Evolutionary conservation across 2,329 filamentous ascomycete genomes (phyloP), one percentile per base, ranked within the genome.

Genomic region (Chaetothyriales sp.): DNA sequence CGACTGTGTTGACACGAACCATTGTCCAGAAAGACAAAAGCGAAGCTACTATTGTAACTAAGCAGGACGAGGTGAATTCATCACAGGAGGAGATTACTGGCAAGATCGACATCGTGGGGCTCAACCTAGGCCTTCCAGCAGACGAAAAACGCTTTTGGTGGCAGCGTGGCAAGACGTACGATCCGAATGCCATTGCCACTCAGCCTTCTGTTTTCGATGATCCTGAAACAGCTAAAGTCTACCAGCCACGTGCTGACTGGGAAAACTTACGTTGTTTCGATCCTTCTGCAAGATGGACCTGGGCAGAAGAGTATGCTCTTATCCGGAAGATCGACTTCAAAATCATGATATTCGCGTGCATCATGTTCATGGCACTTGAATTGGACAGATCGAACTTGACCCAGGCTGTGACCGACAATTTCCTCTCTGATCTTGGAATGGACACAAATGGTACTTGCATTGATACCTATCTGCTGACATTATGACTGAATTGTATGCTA

Each of bases 311-410:
- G 44, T 55, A 53, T 43, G 43, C 46, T 9, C 15, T 54, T 43
- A n/a, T 57, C 1, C 52, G 52, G 40, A 57, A 57, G 51, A 58
- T 59, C 33, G 66, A 68, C 52, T 56, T 54, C 44, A 57, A 53
- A 25, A 65, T 67, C 25, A 64, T 62, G 50, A 54, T 56, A 18
- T 58, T 54, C 28, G 67, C 54, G 5, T 58, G 56, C 29, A 43
- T 81, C 29, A 81, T 81, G 64, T 83, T 83, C 65, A 81, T 83
- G 52, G 77, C 77, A 0, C 69, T 83, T 4, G 78, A 83, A 61
- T 67, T 83, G 6, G 80, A 83, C 62, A 70, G 81, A 47, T 78
- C 79, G 49, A 84, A 84, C 60, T 67, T 84, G 10, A 63, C 61
- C 51, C 81, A 81, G 58, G 81, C 80, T 2, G 67, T 80, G 28